Evolutionary conservation across 176 grass and related monocot species (phyloP).

Genomic region (Coix lacrymajobi): DNA sequence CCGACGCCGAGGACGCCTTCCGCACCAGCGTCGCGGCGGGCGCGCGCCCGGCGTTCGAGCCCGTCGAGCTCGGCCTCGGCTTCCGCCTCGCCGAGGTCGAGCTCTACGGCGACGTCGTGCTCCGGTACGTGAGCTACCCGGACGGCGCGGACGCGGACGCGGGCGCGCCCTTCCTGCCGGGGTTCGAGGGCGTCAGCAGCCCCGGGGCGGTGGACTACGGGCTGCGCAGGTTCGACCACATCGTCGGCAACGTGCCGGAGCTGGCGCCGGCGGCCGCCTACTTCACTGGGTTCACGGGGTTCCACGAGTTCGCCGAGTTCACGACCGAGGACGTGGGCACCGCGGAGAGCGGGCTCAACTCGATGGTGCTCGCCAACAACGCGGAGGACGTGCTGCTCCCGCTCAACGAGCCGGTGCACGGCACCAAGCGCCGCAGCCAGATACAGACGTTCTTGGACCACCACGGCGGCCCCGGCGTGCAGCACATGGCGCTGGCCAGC

Average conservation of each 20-base stretch:
- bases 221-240: slow-evolving; percentile 63
- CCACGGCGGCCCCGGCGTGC: slow-evolving; percentile 82
- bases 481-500: slow-evolving; percentile 87
- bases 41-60: slow-evolving; percentile 64
- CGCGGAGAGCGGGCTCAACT: slow-evolving; percentile 91
- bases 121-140: slow-evolving; percentile 69
- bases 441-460: slow-evolving; percentile 93
- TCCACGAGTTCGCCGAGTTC: slow-evolving; percentile 99
- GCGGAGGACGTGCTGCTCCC: slow-evolving; percentile 71
- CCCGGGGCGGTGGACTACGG: slow-evolving; percentile 37
- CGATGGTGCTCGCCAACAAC: slow-evolving; percentile 89
- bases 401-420: slow-evolving; percentile 92
- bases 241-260: slow-evolving; percentile 85
- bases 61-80: slow-evolving; percentile 54
- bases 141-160: neutral
- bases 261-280: slow-evolving; percentile 40
- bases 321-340: slow-evolving; percentile 89
- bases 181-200: slow-evolving; percentile 43
- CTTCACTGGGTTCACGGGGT: slow-evolving; percentile 62
- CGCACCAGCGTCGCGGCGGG: slow-evolving; percentile 59
- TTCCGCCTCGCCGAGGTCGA: slow-evolving; percentile 78
- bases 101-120: slow-evolving; percentile 89
- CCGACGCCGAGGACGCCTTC: slow-evolving; percentile 73
- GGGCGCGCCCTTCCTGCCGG: slow-evolving; percentile 48
- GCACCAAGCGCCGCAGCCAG: slow-evolving; percentile 94